A percentile compares a stretch with the other conserved stretches of the same genome.
Evolutionary conservation across 2,329 filamentous ascomycete genomes (phyloP).

Genomic region (Aspergillus sp.): DNA sequence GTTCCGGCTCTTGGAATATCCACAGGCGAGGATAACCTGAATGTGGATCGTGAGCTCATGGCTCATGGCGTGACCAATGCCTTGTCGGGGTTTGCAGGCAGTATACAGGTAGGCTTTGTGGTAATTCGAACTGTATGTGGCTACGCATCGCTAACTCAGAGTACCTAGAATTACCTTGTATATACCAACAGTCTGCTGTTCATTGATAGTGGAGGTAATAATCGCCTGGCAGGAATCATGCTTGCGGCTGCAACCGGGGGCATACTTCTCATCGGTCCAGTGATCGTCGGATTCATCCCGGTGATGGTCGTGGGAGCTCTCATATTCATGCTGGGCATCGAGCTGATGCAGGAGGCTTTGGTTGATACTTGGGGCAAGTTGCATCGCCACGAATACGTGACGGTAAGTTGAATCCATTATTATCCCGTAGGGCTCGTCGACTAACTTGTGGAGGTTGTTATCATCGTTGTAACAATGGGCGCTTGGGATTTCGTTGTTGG

Average conservation of each 20-base stretch:
- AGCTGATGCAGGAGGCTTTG: constrained; percentile 83
- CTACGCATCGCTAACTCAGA: constrained; percentile 21
- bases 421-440: not conserved
- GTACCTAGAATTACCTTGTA: constrained; percentile 83
- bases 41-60: constrained; percentile 86
- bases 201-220: constrained; percentile 87
- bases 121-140: not conserved
- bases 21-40: constrained; percentile 86
- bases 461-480: constrained; percentile 93
- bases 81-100: constrained; percentile 79
- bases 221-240: constrained; percentile 79
- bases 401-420: constrained; percentile 51
- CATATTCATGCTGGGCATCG: constrained; percentile 93
- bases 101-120: constrained; percentile 61
- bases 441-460: constrained; percentile 58
- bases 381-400: constrained; percentile 82
- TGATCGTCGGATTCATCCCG: constrained; percentile 88
- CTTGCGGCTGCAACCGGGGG: constrained; percentile 77
- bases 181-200: constrained; percentile 98
- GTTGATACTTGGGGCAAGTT: constrained; percentile 87
- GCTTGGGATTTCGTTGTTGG: constrained; percentile 95
- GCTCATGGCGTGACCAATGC: constrained; percentile 93
- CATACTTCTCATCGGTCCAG: constrained; percentile 81
- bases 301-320: constrained; percentile 95
- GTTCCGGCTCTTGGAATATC: constrained; percentile 90